Evolutionary conservation across 2,329 filamentous ascomycete species (phyloP).

Genomic region (Alternaria novae-zelandiae): DNA sequence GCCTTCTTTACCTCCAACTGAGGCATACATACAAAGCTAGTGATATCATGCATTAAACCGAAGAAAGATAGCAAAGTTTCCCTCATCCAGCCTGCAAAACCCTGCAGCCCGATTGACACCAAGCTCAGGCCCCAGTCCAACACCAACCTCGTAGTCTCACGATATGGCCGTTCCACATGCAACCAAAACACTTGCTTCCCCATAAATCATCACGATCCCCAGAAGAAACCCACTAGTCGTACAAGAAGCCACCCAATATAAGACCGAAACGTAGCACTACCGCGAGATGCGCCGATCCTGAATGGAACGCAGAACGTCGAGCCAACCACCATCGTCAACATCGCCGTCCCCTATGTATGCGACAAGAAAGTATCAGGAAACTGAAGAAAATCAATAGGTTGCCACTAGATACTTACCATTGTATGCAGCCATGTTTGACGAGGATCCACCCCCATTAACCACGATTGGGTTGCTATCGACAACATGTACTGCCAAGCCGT

Average conservation of each 20-base stretch:
- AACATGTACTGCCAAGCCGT: conserved; percentile 38
- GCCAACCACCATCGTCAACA: conserved; percentile 40
- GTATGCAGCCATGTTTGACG: conserved; percentile 24
- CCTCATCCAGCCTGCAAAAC: conserved; percentile 9
- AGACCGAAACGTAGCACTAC: conserved; percentile 12
- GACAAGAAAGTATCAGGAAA: conserved; percentile 35
- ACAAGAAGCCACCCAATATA: conserved; percentile 19
- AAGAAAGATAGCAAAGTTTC: conserved; percentile 3
- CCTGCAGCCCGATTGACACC: conserved; percentile 15
- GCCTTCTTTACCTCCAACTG: neutral
- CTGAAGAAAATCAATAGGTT: conserved; percentile 35
- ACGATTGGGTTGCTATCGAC: conserved; percentile 46
- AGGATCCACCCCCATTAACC: conserved; percentile 33
- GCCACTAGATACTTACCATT: conserved; percentile 45
- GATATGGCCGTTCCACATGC: neutral
- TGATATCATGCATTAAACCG: conserved; percentile 5
- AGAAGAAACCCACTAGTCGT: conserved; percentile 21
- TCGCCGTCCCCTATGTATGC: conserved; percentile 32
- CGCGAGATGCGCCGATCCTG: conserved; percentile 30
- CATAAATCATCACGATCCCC: neutral
- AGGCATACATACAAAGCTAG: neutral
- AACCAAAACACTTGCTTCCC: neutral
- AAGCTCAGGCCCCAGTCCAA: conserved; percentile 3
- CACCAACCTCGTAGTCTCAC: neutral
- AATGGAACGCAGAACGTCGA: conserved; percentile 37